A percentile compares a stretch with the other conserved stretches of the same genome.
Evolutionary conservation across 345 rosid genomes (phyloP).

Genomic region (Eucalyptus pauciflora): DNA sequence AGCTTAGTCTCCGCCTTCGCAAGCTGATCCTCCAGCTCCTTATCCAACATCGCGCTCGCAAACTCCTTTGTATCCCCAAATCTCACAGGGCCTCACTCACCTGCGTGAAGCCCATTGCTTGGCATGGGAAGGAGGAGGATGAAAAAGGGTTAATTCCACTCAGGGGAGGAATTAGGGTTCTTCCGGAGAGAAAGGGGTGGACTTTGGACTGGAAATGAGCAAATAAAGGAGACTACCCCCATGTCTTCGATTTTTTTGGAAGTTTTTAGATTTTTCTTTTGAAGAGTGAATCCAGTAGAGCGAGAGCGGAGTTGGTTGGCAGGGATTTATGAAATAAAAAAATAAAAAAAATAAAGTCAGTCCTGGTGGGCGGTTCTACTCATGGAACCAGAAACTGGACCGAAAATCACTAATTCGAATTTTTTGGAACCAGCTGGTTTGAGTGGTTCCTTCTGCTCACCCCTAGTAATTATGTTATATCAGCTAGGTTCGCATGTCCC

Average conservation of each 20-base stretch:
- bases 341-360: too few relatives aligned
- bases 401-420: neutral
- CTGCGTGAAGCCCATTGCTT: neutral
- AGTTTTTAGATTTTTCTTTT: neutral
- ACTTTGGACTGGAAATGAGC: too few relatives aligned
- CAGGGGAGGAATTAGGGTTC: neutral
- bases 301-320: neutral
- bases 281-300: neutral
- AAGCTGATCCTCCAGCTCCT: slow-evolving; percentile 61
- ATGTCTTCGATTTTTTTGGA: neutral
- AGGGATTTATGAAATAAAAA: neutral
- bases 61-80: neutral
- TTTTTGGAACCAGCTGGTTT: neutral
- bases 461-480: neutral
- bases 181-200: neutral
- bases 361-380: neutral
- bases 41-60: slow-evolving; percentile 10
- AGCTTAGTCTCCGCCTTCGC: slow-evolving; percentile 60
- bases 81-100: neutral
- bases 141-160: neutral
- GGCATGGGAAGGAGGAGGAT: neutral
- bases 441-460: neutral
- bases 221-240: neutral
- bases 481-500: neutral
- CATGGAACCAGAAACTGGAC: neutral